A percentile compares a stretch with the other conserved stretches of the same genome.
Evolutionary conservation across 164 flowering plant species (phyloP).

Genomic region (Santalum album): DNA sequence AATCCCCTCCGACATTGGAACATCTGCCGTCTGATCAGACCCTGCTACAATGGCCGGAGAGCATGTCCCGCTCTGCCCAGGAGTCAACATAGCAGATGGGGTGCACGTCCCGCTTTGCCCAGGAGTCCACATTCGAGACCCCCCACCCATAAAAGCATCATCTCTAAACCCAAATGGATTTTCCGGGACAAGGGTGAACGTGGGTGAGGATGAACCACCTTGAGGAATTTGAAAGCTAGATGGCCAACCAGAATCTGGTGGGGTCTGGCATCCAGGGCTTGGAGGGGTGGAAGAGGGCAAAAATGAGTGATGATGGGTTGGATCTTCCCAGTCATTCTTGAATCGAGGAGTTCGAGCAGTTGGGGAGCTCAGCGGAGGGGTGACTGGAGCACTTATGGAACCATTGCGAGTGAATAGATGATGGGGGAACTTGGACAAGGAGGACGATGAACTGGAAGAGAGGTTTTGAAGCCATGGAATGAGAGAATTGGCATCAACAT

Average conservation of each 20-base stretch:
- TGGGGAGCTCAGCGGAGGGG: constrained; percentile 89
- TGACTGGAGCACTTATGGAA: constrained; percentile 92
- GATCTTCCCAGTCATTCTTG: constrained; percentile 58
- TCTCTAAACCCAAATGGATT: constrained; percentile 61
- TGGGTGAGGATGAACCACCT: constrained; percentile 57
- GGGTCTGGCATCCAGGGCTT: constrained; percentile 62
- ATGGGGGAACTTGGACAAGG: constrained; percentile 55
- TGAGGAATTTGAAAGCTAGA: constrained; percentile 47
- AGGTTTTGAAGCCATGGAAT: constrained; percentile 96
- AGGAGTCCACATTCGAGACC: constrained; percentile 91
- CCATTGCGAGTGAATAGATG: constrained; percentile 60
- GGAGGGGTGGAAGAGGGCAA: constrained; percentile 75
- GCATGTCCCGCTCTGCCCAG: constrained; percentile 35
- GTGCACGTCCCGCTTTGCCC: constrained; percentile 66
- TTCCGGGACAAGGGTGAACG: constrained; percentile 68
- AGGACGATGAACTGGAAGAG: constrained; percentile 53
- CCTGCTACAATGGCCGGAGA: constrained; percentile 74
- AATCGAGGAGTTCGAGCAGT: constrained; percentile 62
- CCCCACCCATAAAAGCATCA: constrained; percentile 43
- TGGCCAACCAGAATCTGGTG: constrained; percentile 76
- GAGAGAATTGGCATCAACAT: constrained; percentile 64
- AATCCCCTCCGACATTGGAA: constrained; percentile 70
- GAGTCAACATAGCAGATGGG: constrained; percentile 1
- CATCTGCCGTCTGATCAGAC: constrained; percentile 52
- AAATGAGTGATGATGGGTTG: constrained; percentile 31